Evolutionary conservation across 1,284 basidiomycete species (phyloP), one percentile per base, ranked within the genome.

Genomic region (Blastosporella zonata): DNA sequence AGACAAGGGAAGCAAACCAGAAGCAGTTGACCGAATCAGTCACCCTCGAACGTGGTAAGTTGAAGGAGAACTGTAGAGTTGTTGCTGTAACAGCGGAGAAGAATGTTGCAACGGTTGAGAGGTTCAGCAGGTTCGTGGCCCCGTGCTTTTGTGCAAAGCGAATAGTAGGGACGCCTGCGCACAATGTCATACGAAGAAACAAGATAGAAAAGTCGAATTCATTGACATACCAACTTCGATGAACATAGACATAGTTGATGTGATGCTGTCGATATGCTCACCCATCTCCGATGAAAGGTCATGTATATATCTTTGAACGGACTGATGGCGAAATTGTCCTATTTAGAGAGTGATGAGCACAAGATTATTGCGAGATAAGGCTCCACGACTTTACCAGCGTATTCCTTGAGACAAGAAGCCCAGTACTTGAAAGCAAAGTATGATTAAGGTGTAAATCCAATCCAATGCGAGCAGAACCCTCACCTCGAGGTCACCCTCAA

Each of bases 51-150:
- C 55, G 52, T 1, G 53, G 47, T 6, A 78, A 56, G 10, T 70
- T 66, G 56, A 73, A 84, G 1, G 84, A 84, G 58, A 82, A 85
- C 57, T 87, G 84, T 55, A 87, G 64, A 0, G 82, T 84, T 3
- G 81, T 83, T 20, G 82, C 85, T 1, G 84, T 87, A 51, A 88
- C 85, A 17, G 82, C 84, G 22, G 81, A 84, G 66, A 89, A 87
- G 67, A 89, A 87, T 43, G 85, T 89, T 28, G 85, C 84, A 8
- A 87, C 82, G 9, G 84, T 86, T 31, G 82, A 85, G 38, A 86
- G 68, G 55, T 86, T 87, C 28, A 86, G 74, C 3, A 88, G 69
- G 54, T 85, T 87, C 53, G 70, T 72, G 7, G 84, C 82, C 3
- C 77, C 82, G 56, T 87, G 84, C 54, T 84, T 80, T 63, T 89